Evolutionary conservation across 2,329 filamentous ascomycete genomes (phyloP).

Genomic region (Acarospora socialis): DNA sequence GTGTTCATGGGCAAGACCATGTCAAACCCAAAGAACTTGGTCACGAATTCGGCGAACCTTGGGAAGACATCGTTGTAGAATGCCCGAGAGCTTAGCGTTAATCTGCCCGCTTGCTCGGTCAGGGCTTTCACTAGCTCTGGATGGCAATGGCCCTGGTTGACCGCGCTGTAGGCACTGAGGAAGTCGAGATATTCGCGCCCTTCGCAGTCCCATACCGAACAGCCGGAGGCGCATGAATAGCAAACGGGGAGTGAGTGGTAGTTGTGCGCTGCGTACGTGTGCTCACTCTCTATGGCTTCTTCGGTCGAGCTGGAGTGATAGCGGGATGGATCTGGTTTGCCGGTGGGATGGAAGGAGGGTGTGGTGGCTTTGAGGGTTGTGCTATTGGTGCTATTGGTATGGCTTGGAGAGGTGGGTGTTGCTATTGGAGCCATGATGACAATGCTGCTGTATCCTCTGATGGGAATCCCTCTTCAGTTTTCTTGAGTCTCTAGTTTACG

Average conservation of each 20-base stretch:
- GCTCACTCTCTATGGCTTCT: slow-evolving; percentile 65
- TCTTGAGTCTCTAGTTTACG: slow-evolving; percentile 1
- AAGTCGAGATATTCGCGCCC: slow-evolving; percentile 76
- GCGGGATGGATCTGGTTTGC: slow-evolving; percentile 26
- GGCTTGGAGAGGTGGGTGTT: slow-evolving; percentile 15
- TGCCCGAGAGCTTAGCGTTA: slow-evolving; percentile 85
- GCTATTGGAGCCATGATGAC: slow-evolving; percentile 16
- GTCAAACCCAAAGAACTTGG: slow-evolving; percentile 79
- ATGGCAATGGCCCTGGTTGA: slow-evolving; percentile 97
- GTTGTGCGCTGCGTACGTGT: slow-evolving; percentile 87
- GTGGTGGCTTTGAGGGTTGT: slow-evolving; percentile 27
- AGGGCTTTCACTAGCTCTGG: slow-evolving; percentile 87
- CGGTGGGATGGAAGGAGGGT: slow-evolving; percentile 24
- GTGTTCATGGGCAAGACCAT: slow-evolving; percentile 99
- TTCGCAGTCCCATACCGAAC: slow-evolving; percentile 93
- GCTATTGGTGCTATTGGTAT: slow-evolving; percentile 7
- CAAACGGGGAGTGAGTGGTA: slow-evolving; percentile 95
- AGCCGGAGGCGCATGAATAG: slow-evolving; percentile 71
- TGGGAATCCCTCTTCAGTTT: background rate
- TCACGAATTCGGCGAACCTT: slow-evolving; percentile 85
- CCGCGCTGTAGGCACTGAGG: slow-evolving; percentile 91
- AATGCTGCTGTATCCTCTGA: slow-evolving; percentile 1
- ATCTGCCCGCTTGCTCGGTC: slow-evolving; percentile 70
- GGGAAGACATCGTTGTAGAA: slow-evolving; percentile 99
- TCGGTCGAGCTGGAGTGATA: slow-evolving; percentile 68